Evolutionary conservation across 305 asterid genomes (phyloP).

Genomic region (Caryopteris hybrid): DNA sequence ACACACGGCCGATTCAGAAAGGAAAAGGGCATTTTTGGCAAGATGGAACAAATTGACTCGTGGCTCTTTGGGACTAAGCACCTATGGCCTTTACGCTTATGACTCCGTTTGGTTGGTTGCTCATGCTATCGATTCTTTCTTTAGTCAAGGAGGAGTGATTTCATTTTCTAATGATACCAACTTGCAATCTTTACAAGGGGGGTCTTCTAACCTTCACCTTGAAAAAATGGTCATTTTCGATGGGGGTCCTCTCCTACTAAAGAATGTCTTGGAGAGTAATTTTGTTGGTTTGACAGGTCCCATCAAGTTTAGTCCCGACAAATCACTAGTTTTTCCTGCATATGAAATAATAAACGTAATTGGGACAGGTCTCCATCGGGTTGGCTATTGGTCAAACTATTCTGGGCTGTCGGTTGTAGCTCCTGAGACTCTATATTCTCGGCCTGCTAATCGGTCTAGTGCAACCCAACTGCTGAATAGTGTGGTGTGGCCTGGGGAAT

Average conservation of each 20-base stretch:
- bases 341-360: slow-evolving; percentile 46
- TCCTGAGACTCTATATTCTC: slow-evolving; percentile 36
- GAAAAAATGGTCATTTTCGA: slow-evolving; percentile 36
- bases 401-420: slow-evolving; percentile 41
- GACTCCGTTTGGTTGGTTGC: slow-evolving; percentile 58
- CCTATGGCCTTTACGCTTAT: slow-evolving; percentile 52
- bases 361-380: slow-evolving; percentile 40
- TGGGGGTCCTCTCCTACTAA: slow-evolving; percentile 43
- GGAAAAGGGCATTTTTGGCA: slow-evolving; percentile 30
- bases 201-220: slow-evolving; percentile 25
- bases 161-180: slow-evolving; percentile 43
- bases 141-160: slow-evolving; percentile 40
- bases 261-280: slow-evolving; percentile 27
- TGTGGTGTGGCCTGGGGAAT: slow-evolving; percentile 60
- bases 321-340: slow-evolving; percentile 40
- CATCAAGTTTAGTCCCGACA: slow-evolving; percentile 33
- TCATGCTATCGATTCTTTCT: slow-evolving; percentile 44
- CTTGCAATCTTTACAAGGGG: slow-evolving; percentile 19
- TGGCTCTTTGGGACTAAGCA: slow-evolving; percentile 36
- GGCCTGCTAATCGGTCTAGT: slow-evolving; percentile 38
- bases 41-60: slow-evolving; percentile 32
- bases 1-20: slow-evolving; percentile 43
- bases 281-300: slow-evolving; percentile 52
- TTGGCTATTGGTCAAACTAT: slow-evolving; percentile 56
- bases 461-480: slow-evolving; percentile 30